Conservation (phyloP, 139 green algal genomes). For the Micromonas pusilla region DNA sequence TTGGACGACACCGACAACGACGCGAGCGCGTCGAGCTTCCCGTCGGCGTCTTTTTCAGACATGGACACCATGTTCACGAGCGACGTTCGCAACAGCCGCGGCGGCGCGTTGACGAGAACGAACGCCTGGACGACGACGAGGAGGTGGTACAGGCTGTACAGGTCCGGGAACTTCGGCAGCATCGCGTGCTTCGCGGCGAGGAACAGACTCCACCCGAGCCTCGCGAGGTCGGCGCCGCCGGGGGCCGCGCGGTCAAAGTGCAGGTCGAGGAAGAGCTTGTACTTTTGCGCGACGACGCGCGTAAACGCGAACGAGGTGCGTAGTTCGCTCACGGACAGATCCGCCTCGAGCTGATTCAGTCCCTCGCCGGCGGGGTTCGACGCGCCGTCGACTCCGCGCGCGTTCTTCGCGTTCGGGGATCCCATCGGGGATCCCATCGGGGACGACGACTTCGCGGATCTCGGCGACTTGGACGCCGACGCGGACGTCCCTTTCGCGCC, state of each 20-base stretch:
- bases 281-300: constrained; percentile 14
- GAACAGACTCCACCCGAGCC: constrained; percentile 7
- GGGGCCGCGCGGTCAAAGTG: constrained; percentile 1
- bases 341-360: neutral
- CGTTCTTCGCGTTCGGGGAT: neutral
- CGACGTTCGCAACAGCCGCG: neutral
- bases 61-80: constrained; percentile 18
- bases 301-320: constrained; percentile 21
- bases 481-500: no score
- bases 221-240: neutral
- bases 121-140: constrained; percentile 14
- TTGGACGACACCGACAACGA: neutral
- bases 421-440: neutral
- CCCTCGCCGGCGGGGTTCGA: neutral
- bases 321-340: neutral
- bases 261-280: neutral
- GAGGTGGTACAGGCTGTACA: constrained; percentile 12
- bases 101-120: neutral
- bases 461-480: no score
- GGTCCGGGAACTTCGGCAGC: neutral
- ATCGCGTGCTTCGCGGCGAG: neutral
- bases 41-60: constrained; percentile 4
- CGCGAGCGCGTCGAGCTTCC: neutral
- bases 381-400: neutral
- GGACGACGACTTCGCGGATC: no score